A percentile compares a stretch with the other conserved stretches of the same genome.
These are phyloP conservation scores for Pichia sp. DNA, from an alignment of 1,139 yeast species.

Conservation along the genomic window DNA sequence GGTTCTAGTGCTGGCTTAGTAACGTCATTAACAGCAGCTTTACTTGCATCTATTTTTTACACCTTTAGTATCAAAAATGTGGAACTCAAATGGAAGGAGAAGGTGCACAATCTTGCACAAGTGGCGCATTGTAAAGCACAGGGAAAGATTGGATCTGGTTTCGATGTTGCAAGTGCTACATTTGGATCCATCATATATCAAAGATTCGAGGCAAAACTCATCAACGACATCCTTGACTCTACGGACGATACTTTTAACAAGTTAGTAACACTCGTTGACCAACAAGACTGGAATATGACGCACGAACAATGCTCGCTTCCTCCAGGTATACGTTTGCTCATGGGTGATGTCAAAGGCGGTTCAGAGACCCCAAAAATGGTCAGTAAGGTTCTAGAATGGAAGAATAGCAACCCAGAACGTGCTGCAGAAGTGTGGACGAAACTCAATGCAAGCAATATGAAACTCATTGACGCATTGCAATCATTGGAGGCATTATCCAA, in stretches of 20 bases:
- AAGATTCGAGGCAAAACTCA: conserved; percentile 55
- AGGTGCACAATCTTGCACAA: conserved; percentile 78
- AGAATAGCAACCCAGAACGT: conserved; percentile 40
- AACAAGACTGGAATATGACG: conserved; percentile 50
- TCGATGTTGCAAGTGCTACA: conserved; percentile 93
- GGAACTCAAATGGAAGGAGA: conserved; percentile 22
- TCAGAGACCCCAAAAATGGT: conserved; percentile 93
- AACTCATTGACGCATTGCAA: conserved; percentile 43
- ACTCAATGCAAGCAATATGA: conserved; percentile 53
- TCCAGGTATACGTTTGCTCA: conserved; percentile 53
- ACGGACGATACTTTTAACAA: conserved; percentile 19
- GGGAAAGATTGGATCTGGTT: conserved; percentile 92
- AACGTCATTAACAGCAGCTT: conserved; percentile 67
- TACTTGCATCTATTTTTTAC: conserved; percentile 41
- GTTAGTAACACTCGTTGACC: conserved; percentile 36
- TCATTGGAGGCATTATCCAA: conserved; percentile 31
- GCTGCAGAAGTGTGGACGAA: conserved; percentile 46
- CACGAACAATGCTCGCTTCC: conserved; percentile 59
- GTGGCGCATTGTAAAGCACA: conserved; percentile 91
- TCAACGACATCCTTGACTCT: conserved; percentile 33
- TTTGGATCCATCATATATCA: conserved; percentile 82
- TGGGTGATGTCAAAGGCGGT: conserved; percentile 94
- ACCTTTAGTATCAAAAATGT: conserved; percentile 26
- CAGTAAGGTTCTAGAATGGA: conserved; percentile 68
- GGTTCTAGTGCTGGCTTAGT: conserved; percentile 96